Percentiles rank a stretch among this genome's conserved stretches.
Conservation (phyloP, 139 green algal species). For the Coccomyxa sp. region DNA sequence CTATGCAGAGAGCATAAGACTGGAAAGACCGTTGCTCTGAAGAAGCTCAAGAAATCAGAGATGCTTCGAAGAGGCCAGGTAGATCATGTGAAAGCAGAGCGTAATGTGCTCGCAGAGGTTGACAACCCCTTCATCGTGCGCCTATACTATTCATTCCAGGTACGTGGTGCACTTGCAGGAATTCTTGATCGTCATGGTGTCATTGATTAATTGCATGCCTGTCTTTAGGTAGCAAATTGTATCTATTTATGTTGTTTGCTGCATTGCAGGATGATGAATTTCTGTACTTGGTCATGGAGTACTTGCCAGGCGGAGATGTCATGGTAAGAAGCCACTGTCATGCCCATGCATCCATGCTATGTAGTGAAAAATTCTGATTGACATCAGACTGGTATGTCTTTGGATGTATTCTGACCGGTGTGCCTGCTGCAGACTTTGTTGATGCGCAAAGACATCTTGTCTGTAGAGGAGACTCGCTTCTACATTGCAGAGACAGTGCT, state of each 20-base stretch:
- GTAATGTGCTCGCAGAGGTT: constrained; percentile 92
- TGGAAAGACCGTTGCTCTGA: constrained; percentile 91
- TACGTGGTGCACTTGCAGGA: not conserved
- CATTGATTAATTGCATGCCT: not conserved
- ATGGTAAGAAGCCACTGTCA: constrained; percentile 58
- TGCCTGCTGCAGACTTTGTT: constrained; percentile 74
- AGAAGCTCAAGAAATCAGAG: constrained; percentile 95
- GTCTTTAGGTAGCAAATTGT: not conserved
- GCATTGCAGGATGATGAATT: constrained; percentile 79
- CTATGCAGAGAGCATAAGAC: constrained; percentile 77
- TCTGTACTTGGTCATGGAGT: constrained; percentile 99
- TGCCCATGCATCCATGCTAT: too few relatives aligned
- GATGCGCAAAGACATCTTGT: constrained; percentile 95
- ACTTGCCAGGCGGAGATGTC: constrained; percentile 93
- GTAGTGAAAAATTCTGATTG: too few relatives aligned
- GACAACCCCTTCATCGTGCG: constrained; percentile 85
- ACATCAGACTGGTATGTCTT: too few relatives aligned
- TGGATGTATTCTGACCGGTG: not conserved
- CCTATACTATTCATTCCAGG: constrained; percentile 89
- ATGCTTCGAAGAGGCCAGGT: constrained; percentile 94
- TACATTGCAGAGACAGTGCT: constrained; percentile 88
- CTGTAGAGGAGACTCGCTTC: constrained; percentile 81
- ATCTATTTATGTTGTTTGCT: not conserved
- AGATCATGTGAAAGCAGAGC: constrained; percentile 93
- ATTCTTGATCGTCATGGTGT: not conserved